Percentiles rank a stretch among this genome's conserved stretches.
These are phyloP conservation scores for Goffeauzyma gilvescens DNA, from an alignment of 768 basidiomycete species.

Conservation along the genomic window DNA sequence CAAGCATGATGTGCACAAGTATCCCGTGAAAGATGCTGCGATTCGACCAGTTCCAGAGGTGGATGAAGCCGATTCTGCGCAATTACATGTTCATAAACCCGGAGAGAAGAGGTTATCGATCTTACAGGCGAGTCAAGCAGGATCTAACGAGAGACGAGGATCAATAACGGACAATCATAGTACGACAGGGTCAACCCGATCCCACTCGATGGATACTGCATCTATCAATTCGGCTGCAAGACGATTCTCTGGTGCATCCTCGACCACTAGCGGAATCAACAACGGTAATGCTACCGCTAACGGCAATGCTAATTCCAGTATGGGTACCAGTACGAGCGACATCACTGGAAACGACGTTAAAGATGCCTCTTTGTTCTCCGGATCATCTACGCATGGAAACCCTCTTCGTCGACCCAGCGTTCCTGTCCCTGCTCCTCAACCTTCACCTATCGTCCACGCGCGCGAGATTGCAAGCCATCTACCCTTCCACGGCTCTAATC, in stretches of 20 bases:
- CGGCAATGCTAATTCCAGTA: neutral
- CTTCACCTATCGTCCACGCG: neutral
- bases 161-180: constrained; percentile 3
- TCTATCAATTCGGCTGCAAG: constrained; percentile 1
- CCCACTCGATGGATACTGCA: neutral
- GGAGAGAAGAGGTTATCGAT: constrained; percentile 12
- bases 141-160: constrained; percentile 6
- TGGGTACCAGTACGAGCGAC: neutral
- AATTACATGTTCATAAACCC: constrained; percentile 30
- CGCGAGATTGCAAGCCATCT: constrained; percentile 12
- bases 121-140: neutral
- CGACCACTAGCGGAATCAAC: no score
- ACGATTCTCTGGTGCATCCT: constrained; percentile 9
- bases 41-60: constrained; percentile 16
- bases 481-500: constrained; percentile 28
- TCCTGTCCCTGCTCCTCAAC: constrained; percentile 4
- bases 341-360: constrained; percentile 7
- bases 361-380: constrained; percentile 11
- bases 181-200: neutral
- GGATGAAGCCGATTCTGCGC: constrained; percentile 21
- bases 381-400: constrained; percentile 6
- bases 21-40: constrained; percentile 20
- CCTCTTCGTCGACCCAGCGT: constrained; percentile 3
- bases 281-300: neutral
- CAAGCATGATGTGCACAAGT: constrained; percentile 33